Evolutionary conservation across 345 rosid genomes (phyloP).

Genomic region (Conringia planisiliqua): DNA sequence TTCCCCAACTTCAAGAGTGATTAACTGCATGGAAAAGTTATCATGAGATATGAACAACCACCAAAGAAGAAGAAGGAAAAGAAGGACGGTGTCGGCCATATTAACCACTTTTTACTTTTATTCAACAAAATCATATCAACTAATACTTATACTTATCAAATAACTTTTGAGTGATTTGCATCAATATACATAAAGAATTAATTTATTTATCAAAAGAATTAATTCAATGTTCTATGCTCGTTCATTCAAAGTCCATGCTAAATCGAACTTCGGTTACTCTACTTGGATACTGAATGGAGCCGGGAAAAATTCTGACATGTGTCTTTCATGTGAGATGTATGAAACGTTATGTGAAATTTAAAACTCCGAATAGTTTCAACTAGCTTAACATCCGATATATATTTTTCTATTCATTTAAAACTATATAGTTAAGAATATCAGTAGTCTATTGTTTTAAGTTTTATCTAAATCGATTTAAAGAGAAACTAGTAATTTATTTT

Average conservation of each 20-base stretch:
- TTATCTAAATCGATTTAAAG: too few species aligned
- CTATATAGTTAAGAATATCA: too few species aligned
- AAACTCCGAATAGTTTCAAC: background rate
- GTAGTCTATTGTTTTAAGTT: too few species aligned
- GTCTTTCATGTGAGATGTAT: background rate
- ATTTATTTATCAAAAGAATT: background rate
- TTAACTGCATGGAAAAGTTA: background rate
- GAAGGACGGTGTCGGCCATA: conserved; percentile 28
- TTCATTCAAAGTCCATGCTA: conserved; percentile 4
- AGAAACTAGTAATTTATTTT: too few species aligned
- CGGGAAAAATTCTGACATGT: background rate
- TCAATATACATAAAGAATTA: too few species aligned
- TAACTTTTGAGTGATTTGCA: too few species aligned
- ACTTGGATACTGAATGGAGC: background rate
- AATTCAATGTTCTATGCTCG: conserved; percentile 12
- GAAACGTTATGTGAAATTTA: background rate
- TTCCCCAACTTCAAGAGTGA: background rate
- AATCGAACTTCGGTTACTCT: background rate
- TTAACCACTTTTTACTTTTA: background rate
- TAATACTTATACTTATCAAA: background rate
- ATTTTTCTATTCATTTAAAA: too few species aligned
- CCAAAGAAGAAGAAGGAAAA: background rate
- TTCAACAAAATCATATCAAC: conserved; percentile 17
- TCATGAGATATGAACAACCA: conserved; percentile 1
- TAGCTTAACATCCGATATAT: background rate